Conservation (phyloP, 2,329 filamentous ascomycete species). For the Bisporella sp. region DNA sequence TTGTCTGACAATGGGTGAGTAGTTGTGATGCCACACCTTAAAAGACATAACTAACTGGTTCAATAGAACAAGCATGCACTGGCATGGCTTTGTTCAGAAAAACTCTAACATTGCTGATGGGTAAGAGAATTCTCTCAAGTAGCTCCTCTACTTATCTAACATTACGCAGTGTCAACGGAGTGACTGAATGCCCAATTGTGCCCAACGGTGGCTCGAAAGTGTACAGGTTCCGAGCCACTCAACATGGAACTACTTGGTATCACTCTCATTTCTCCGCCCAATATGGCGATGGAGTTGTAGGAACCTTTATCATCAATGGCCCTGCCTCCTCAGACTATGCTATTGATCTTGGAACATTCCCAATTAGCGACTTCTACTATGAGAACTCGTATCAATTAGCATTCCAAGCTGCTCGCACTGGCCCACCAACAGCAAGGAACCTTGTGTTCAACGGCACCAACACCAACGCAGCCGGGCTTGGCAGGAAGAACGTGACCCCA, state of each 20-base stretch:
- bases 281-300: conserved; percentile 45
- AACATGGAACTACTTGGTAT: conserved; percentile 29
- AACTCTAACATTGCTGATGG: too few species aligned
- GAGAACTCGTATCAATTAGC: conserved; percentile 33
- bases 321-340: conserved; percentile 24
- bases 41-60: too few species aligned
- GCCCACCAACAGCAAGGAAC: conserved; percentile 30
- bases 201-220: neutral
- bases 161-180: too few species aligned
- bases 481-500: conserved; percentile 8
- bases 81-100: too few species aligned
- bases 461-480: conserved; percentile 13
- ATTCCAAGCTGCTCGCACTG: neutral
- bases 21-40: too few species aligned
- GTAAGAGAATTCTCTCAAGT: too few species aligned
- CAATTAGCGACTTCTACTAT: conserved; percentile 11
- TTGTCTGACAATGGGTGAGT: too few species aligned
- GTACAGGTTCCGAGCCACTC: conserved; percentile 23
- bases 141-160: too few species aligned
- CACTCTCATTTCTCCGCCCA: conserved; percentile 48
- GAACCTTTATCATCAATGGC: conserved; percentile 21
- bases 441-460: conserved; percentile 39
- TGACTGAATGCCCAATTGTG: too few species aligned
- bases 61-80: too few species aligned
- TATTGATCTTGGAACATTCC: conserved; percentile 10